These are phyloP conservation scores for Clonostachys rosea DNA, from an alignment of 2,329 filamentous ascomycete genomes.

Conservation along the genomic window DNA sequence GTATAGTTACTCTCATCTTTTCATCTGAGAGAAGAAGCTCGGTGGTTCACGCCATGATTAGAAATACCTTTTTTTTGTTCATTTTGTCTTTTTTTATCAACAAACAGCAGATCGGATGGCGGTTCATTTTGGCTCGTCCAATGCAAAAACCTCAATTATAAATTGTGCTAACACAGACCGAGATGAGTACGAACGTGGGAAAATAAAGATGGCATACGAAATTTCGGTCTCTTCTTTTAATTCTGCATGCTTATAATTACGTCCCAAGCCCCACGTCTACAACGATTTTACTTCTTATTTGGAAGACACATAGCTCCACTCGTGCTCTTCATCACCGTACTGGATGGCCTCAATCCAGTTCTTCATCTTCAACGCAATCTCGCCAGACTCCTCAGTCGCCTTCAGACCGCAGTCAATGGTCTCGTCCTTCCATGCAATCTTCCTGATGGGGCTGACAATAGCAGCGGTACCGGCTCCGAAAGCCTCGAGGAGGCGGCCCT, in stretches of 20 bases:
- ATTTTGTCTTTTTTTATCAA: too few relatives aligned
- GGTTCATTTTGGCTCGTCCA: too few relatives aligned
- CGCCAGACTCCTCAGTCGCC: constrained; percentile 79
- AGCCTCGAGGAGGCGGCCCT: constrained; percentile 85
- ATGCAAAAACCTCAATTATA: too few relatives aligned
- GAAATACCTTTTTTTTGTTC: not conserved
- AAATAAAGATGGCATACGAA: not conserved
- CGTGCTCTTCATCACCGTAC: constrained; percentile 88
- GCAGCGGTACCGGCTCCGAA: constrained; percentile 94
- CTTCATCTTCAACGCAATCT: constrained; percentile 84
- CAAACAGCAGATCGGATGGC: too few relatives aligned
- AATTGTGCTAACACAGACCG: too few relatives aligned
- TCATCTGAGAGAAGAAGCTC: not conserved
- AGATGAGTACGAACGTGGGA: not conserved
- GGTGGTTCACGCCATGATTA: not conserved
- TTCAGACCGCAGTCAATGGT: constrained; percentile 78
- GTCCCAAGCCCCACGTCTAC: not conserved
- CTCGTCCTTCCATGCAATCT: constrained; percentile 83
- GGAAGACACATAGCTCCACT: constrained; percentile 69
- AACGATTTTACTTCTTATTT: not conserved
- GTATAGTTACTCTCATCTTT: not conserved
- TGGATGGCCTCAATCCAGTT: constrained; percentile 94
- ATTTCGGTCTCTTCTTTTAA: not conserved
- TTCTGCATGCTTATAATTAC: not conserved
- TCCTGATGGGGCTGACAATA: constrained; percentile 84